Conservation (phyloP, 2,329 filamentous ascomycete genomes). For the Aaosphaeria arxii region DNA sequence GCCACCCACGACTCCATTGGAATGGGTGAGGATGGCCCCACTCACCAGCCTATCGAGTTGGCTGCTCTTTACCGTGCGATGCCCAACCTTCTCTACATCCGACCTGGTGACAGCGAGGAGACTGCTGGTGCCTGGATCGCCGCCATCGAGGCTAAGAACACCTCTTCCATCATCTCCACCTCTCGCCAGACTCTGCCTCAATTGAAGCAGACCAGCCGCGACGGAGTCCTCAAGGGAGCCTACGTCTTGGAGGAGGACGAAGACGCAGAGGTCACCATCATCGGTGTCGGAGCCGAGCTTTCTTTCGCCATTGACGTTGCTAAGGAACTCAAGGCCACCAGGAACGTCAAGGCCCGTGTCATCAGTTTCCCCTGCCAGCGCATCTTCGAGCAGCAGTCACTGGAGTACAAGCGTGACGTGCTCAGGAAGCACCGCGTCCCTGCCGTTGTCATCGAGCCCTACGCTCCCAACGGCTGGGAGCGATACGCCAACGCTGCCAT, state of each 20-base stretch:
- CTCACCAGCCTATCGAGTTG: conserved; percentile 61
- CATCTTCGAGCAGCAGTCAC: conserved; percentile 47
- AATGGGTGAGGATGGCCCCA: conserved; percentile 60
- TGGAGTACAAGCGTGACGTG: conserved; percentile 46
- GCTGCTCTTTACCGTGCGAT: conserved; percentile 59
- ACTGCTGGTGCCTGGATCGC: conserved; percentile 53
- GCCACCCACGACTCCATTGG: conserved; percentile 58
- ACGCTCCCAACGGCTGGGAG: conserved; percentile 58
- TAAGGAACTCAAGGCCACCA: conserved; percentile 35
- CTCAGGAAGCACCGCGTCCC: conserved; percentile 45
- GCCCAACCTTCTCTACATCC: conserved; percentile 61
- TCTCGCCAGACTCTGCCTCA: conserved; percentile 46
- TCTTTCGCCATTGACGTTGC: conserved; percentile 45
- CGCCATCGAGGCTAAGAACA: conserved; percentile 44
- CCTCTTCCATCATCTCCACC: conserved; percentile 49
- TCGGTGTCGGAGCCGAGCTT: conserved; percentile 52
- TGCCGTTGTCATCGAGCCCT: conserved; percentile 60
- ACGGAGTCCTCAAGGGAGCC: conserved; percentile 44
- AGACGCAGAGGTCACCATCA: conserved; percentile 49
- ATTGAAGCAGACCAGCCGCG: conserved; percentile 39
- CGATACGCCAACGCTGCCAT: conserved; percentile 57
- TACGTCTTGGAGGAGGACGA: conserved; percentile 47
- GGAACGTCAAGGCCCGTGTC: conserved; percentile 44
- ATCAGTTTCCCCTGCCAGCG: conserved; percentile 52
- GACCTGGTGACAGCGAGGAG: conserved; percentile 59